Evolutionary conservation across 257 asterid genomes (phyloP).

Genomic region (Petunia axillaris): DNA sequence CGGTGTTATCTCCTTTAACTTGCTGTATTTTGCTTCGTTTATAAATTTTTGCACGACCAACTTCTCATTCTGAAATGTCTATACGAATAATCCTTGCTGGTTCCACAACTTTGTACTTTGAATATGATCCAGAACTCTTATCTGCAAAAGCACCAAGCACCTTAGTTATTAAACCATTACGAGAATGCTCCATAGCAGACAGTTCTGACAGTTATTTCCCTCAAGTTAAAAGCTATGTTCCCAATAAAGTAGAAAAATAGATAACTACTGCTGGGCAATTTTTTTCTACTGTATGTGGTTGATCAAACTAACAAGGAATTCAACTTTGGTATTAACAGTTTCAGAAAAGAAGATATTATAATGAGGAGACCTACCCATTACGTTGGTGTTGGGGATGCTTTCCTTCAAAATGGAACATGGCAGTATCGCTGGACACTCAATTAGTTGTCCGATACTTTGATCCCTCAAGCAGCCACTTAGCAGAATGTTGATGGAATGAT

Average conservation of each 20-base stretch:
- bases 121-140: slow-evolving; percentile 8
- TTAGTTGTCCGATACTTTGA: slow-evolving; percentile 1
- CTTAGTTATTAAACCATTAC: slow-evolving; percentile 1
- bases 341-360: not conserved
- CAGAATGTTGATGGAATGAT: slow-evolving; percentile 11
- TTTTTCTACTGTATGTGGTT: not conserved
- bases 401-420: slow-evolving; percentile 20
- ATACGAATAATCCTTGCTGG: slow-evolving; percentile 9
- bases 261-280: no score
- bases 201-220: no score
- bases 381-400: not conserved
- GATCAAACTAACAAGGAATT: slow-evolving; percentile 21
- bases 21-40: not conserved
- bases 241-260: not conserved
- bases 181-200: not conserved
- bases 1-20: not conserved
- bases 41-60: not conserved
- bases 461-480: slow-evolving; percentile 23
- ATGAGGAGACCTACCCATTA: slow-evolving; percentile 16
- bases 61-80: slow-evolving; percentile 18
- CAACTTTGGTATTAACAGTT: not conserved
- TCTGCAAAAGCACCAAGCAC: slow-evolving; percentile 20
- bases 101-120: not conserved
- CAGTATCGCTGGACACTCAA: slow-evolving; percentile 20
- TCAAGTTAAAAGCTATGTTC: not conserved